Percentiles rank a stretch among this genome's conserved stretches.
Conservation (phyloP, 495 filamentous ascomycete genomes). For the Amphirosellinia nigrospora region DNA sequence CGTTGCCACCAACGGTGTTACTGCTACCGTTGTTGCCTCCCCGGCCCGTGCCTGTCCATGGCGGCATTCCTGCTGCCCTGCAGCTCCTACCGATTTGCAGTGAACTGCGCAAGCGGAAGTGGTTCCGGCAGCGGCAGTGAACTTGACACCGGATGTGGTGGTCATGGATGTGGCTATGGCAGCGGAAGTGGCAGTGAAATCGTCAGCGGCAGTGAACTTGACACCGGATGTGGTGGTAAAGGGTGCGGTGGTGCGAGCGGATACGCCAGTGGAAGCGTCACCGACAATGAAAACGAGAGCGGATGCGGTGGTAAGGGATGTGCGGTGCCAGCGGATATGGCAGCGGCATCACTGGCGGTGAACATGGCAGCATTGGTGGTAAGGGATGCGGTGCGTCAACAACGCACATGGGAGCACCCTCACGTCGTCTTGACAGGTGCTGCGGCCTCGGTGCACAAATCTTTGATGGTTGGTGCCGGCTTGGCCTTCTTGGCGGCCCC, state of each 20-base stretch:
- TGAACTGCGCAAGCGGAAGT: not conserved
- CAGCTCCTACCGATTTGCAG: not conserved
- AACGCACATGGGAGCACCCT: slow-evolving; percentile 25
- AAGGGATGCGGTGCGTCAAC: slow-evolving; percentile 7
- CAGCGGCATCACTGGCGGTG: not conserved
- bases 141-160: not conserved
- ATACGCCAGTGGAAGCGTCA: not conserved
- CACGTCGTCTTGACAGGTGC: slow-evolving; percentile 32
- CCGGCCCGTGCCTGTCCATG: slow-evolving; percentile 8
- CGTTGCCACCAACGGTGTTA: slow-evolving; percentile 43
- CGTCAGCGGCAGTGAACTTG: not conserved
- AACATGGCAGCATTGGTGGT: not conserved
- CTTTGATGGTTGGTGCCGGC: slow-evolving; percentile 33
- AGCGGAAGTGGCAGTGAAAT: not conserved
- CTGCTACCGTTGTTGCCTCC: slow-evolving; percentile 38
- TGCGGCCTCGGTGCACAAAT: slow-evolving; percentile 34
- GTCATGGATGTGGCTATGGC: slow-evolving; percentile 8
- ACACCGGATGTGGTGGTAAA: no score
- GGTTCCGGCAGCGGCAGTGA: not conserved
- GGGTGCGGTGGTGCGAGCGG: no score
- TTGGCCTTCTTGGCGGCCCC: slow-evolving; percentile 36
- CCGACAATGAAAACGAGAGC: no score
- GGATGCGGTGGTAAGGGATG: no score
- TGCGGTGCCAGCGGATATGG: not conserved
- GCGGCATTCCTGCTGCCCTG: not conserved